Base-by-base conservation (phyloP, 164 flowering plant species). In the Piper longum region DNA sequence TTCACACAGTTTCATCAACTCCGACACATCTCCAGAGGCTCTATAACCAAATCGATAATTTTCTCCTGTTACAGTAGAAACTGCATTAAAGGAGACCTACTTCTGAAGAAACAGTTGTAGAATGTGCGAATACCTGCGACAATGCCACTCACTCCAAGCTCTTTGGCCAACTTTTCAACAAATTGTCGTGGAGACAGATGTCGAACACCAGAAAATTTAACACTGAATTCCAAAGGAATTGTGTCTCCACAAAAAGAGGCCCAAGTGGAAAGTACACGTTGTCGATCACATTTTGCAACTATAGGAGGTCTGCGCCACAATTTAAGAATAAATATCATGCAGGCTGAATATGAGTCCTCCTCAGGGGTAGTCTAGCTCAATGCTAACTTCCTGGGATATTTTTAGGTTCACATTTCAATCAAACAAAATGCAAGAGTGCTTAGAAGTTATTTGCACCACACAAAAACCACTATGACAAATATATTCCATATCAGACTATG, bases 21-120 rank as follows among this genome's bases (percentile, higher is more conserved):
- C 91, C 16, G 79, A 67, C 68, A 95, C 81, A 79, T 87, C 84
- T 5, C 99, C 99, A 61, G 90, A 81, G 63, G 97, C 99, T 81
- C 75, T 87, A 70, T 88, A 95, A 61, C 99, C 97, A 80, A 95
- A 95, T 40, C 99, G 75, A 71, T 88, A 91, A 66, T 89, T 95
- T 70, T 89, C 86, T 62, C 99, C 97, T 95, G 77, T 42, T 4
- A 41, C 19, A 39, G 14, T 9, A 41, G n/a, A 63, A 1, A 45
- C 64, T 43, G 36, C 54, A 41, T 26, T 17, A 59, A 7, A 13
- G 18, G 55, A 62, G 17, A 19, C 26, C 9, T 9, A 62, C 9
- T 48, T 17, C 52, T 16, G n/a, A 60, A 6, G 36, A 63, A 16
- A 6, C n/a, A 43, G 7, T 2, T 9, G 7, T 16, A 51, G 57